These are phyloP conservation scores for Sugiyamaella floridensis DNA, from an alignment of 805 yeast genomes.

Conservation along the genomic window DNA sequence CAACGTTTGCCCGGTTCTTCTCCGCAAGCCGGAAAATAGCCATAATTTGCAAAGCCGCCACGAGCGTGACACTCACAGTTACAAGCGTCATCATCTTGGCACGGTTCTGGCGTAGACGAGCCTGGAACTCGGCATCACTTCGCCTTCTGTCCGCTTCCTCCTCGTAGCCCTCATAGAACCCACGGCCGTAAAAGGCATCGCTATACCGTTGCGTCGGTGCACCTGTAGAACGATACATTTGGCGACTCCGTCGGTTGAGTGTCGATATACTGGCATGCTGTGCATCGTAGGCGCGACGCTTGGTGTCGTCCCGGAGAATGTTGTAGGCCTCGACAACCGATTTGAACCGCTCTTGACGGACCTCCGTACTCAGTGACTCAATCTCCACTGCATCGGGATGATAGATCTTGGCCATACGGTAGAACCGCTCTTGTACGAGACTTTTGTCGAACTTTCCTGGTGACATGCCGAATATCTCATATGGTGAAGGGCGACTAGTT, in stretches of 20 bases:
- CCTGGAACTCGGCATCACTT: constrained; percentile 31
- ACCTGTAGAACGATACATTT: constrained; percentile 1
- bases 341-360: constrained; percentile 46
- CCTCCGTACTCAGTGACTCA: constrained; percentile 32
- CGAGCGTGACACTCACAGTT: constrained; percentile 34
- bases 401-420: constrained; percentile 60
- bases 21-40: constrained; percentile 21
- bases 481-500: constrained; percentile 53
- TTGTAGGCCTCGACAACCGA: constrained; percentile 52
- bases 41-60: constrained; percentile 37
- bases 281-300: constrained; percentile 41
- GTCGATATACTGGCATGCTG: background rate
- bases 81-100: constrained; percentile 40
- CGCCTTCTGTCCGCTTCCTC: constrained; percentile 33
- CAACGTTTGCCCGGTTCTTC: constrained; percentile 22
- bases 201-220: constrained; percentile 8
- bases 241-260: background rate
- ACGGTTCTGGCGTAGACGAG: constrained; percentile 33
- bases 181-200: constrained; percentile 53
- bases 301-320: constrained; percentile 41
- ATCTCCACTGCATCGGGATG: constrained; percentile 60
- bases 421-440: constrained; percentile 44
- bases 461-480: constrained; percentile 52
- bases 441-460: constrained; percentile 33
- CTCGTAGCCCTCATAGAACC: constrained; percentile 58